A percentile compares a stretch with the other conserved stretches of the same genome.
Conservation (phyloP, 2,329 filamentous ascomycete species). For the Pseudogymnoascus pannorum region DNA sequence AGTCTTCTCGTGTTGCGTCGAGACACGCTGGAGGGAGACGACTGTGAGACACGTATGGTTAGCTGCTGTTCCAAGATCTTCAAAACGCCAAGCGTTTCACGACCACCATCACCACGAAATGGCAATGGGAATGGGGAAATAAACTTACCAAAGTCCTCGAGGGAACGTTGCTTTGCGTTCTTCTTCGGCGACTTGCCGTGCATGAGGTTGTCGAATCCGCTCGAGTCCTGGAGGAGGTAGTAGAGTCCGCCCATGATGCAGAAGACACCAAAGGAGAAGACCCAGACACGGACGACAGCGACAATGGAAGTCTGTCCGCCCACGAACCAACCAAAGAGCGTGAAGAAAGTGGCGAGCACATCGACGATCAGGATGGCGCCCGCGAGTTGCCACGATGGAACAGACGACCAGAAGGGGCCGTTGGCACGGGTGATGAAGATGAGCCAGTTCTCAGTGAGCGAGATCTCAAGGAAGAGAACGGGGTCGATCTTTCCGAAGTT, state of each 20-base stretch:
- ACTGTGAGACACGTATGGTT: constrained; percentile 49
- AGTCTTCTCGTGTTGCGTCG: constrained; percentile 86
- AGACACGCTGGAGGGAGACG: constrained; percentile 82
- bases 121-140: background rate
- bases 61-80: constrained; percentile 31
- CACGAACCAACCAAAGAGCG: constrained; percentile 68
- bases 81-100: constrained; percentile 1
- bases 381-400: constrained; percentile 68
- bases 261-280: constrained; percentile 87
- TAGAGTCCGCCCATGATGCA: constrained; percentile 68
- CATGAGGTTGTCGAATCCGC: constrained; percentile 86
- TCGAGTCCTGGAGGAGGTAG: constrained; percentile 74
- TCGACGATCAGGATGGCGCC: constrained; percentile 66
- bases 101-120: background rate
- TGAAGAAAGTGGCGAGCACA: constrained; percentile 64
- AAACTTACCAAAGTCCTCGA: constrained; percentile 81
- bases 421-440: constrained; percentile 90
- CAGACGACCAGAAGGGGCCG: constrained; percentile 80
- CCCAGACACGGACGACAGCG: constrained; percentile 80
- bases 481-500: constrained; percentile 69
- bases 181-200: constrained; percentile 80
- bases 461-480: constrained; percentile 83
- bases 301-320: constrained; percentile 66
- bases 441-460: constrained; percentile 88
- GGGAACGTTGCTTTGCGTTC: constrained; percentile 72